Evolutionary conservation across 306 rosid genomes (phyloP).

Genomic region (Pueraria montana): DNA sequence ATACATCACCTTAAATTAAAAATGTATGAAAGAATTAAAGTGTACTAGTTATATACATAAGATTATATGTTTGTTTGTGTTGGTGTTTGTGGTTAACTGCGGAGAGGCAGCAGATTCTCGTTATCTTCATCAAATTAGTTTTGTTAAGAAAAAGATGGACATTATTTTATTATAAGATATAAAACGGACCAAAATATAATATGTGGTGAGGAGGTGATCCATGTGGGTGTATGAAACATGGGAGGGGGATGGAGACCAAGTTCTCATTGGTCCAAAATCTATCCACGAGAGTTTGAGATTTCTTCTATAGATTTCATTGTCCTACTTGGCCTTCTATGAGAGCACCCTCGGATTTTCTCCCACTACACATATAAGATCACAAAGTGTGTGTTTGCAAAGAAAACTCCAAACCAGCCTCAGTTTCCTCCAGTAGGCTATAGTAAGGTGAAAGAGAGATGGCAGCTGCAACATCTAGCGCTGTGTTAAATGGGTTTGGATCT

Average conservation of each 20-base stretch:
- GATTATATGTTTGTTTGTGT: neutral
- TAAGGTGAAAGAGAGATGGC: constrained; percentile 65
- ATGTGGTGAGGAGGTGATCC: constrained; percentile 61
- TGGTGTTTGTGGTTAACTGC: neutral
- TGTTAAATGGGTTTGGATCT: constrained; percentile 82
- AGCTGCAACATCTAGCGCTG: constrained; percentile 88
- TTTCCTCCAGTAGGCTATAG: constrained; percentile 12
- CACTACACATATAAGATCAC: constrained; percentile 40
- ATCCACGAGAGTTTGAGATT: constrained; percentile 69
- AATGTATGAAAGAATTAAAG: too few species aligned
- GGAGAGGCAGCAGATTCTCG: too few species aligned
- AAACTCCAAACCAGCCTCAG: constrained; percentile 9
- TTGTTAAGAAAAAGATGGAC: neutral
- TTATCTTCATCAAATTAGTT: neutral
- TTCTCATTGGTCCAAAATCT: constrained; percentile 89
- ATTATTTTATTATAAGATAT: neutral
- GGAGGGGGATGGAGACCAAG: constrained; percentile 61
- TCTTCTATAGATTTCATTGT: constrained; percentile 72
- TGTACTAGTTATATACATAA: neutral
- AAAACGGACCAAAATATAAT: neutral
- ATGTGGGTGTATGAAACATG: constrained; percentile 65
- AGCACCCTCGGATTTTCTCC: constrained; percentile 54
- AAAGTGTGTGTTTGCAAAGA: neutral
- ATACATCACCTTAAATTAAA: too few species aligned
- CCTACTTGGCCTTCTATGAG: constrained; percentile 66